Base-by-base conservation (phyloP, 192 early-diverging fungal genomes). In the Coemansia sp. region DNA sequence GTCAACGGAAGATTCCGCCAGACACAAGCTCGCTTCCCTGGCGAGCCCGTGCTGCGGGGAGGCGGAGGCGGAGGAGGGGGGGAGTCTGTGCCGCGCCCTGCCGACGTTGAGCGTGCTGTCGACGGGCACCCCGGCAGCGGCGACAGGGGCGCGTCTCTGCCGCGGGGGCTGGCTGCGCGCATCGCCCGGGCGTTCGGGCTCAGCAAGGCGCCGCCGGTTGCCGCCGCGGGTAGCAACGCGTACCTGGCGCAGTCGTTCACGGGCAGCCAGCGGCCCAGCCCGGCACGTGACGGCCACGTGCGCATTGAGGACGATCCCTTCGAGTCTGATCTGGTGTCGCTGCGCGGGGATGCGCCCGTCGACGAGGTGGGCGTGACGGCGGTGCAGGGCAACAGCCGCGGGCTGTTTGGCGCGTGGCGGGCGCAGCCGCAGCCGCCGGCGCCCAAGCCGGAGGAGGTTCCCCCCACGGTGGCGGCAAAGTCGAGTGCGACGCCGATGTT, bases 51-150 rank as follows among this genome's bases (percentile, higher is more conserved):
- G 0, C 68, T 75, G 3, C 53, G 79, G 0, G 74, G 73, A 4
- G 73, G 73, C 4, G 48, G 75, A 0, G 40, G 56, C 9, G 24
- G 14, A 17, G 27, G 46, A 14, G 33, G 35, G 33, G 13, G 16
- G 2, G 54, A 57, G 33, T 57, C 54, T 9, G 14, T 57, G 31
- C 54, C 67, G 41, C 16, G 48, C 29, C 44, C 46, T 3, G 59
- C 64, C 3, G 68, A 81, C 46, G 41, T 73, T 21, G 74, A 75
- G 59, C 67, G 61, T 39, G 48, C 40, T 24, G 66, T 66, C 11
- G 70, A 69, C 13, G 79, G 74, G 1, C 68, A 74, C 36, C 63
- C 48, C 33, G 78, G 78, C n/a, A 80, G 78, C 66, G 78, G 78
- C 56, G 73, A 72, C 57, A 72, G 34, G 29, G 68, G 21, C 3